A percentile compares a stretch with the other conserved stretches of the same genome.
phyloP scores from a whole-genome alignment of 371 early-diverging fungal genomes.

The Capillidium rhysosporum region DNA sequence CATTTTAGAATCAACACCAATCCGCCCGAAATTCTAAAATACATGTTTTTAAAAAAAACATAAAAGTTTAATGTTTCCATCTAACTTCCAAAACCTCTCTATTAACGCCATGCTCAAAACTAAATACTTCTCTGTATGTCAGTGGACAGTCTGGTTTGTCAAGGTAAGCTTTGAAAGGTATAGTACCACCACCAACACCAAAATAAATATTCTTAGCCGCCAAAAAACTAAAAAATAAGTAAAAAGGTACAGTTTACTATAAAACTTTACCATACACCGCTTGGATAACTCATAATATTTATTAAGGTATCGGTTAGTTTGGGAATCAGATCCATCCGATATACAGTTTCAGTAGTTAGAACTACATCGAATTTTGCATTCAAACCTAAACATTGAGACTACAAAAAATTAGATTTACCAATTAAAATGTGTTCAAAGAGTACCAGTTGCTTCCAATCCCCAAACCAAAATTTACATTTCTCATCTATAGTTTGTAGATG shows the following conservation, averaged over 20 bases:
- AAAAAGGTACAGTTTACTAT: background rate
- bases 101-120: background rate
- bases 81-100: conserved; percentile 3
- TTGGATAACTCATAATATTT: conserved; percentile 29
- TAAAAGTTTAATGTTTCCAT: conserved; percentile 1
- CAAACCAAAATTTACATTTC: conserved; percentile 36
- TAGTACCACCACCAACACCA: conserved; percentile 62
- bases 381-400: background rate
- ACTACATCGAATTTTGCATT: conserved; percentile 32
- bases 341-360: conserved; percentile 87
- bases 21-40: too few species aligned
- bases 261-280: conserved; percentile 16
- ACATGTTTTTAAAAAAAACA: too few species aligned
- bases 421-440: background rate
- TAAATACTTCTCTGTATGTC: conserved; percentile 5
- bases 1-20: too few species aligned
- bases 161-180: conserved; percentile 43
- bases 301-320: conserved; percentile 40
- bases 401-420: background rate
- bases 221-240: conserved; percentile 29
- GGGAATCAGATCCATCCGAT: conserved; percentile 39
- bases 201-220: conserved; percentile 89
- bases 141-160: conserved; percentile 25
- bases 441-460: conserved; percentile 44
- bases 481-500: conserved; percentile 13